Evolutionary conservation across 2,329 filamentous ascomycete species (phyloP), one percentile per base, ranked within the genome.

Genomic region (Penicillium nordicum): DNA sequence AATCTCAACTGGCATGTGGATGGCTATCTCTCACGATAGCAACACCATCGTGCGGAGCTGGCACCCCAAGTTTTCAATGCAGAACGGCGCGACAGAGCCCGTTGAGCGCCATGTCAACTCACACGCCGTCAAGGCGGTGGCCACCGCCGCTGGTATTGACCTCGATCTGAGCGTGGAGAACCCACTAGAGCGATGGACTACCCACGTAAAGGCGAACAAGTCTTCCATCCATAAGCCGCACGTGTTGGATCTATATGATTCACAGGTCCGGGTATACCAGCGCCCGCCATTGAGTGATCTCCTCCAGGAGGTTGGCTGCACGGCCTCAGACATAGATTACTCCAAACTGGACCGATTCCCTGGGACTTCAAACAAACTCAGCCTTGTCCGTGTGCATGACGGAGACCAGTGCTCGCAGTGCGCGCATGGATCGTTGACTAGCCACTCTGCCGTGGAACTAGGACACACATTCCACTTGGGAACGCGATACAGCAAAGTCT

Each of bases 391-490:
- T 56, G 83, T 88, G 18, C 78, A 78, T 46, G 75, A 85, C 42
- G 89, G 88, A 12, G 90, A 95, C 67, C 65, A 73, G 11, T 99
- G 94, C 66, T 85, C 89, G 0, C 79, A 81, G 38, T 99, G 94
- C 70, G 68, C 75, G 0, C 67, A 78, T 0, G 88, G 88, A 0
- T 77, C 72, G 2, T 78, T 97, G 23, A 79, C 79, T 42, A 79
- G 89, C 3, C 82, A 88, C 55, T 87, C 83, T 59, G 90, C 92
- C 8, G 87, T 97, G 48, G 94, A 99, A 74, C 81, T 97, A 16
- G 94, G 91, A 0, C 94, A 99, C 73, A 97, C 94, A 0, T 99
- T 99, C 76, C 87, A 95, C 72, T 85, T 99, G 1, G 92, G 93
- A 11, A 92, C 90, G 1, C 85, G 92, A 30, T 99, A 99, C 76